Percentiles rank a stretch among this genome's conserved stretches.
Conservation (phyloP, 257 asterid genomes). For the Eucommia ulmoides region DNA sequence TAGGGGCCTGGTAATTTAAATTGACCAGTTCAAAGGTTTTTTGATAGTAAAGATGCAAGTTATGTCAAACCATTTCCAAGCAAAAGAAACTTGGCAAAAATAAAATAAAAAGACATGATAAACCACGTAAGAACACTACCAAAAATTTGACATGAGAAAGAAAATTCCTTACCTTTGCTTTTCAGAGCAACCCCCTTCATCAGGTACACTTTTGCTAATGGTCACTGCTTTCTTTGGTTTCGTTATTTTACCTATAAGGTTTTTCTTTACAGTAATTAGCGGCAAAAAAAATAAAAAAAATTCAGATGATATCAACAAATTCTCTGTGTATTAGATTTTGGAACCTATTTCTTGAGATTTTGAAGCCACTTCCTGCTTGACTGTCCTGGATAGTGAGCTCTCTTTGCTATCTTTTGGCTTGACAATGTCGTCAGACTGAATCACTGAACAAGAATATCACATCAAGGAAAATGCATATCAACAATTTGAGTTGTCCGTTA, state of each 20-base stretch:
- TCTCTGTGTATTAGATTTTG: constrained; percentile 9
- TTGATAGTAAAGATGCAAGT: no score
- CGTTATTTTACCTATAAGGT: constrained; percentile 21
- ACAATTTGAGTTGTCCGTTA: neutral
- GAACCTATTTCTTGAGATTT: constrained; percentile 36
- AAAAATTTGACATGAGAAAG: constrained; percentile 4
- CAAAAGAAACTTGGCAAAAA: no score
- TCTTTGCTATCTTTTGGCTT: constrained; percentile 21
- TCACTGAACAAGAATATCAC: constrained; percentile 11
- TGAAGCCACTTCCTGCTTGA: constrained; percentile 28
- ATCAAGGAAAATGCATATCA: neutral
- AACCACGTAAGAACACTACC: constrained; percentile 5
- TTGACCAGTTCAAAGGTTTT: no score
- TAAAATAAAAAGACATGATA: neutral
- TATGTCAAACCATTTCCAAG: no score
- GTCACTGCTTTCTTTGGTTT: constrained; percentile 18
- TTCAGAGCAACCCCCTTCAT: constrained; percentile 32
- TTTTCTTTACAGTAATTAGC: constrained; percentile 1
- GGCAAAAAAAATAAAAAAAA: constrained; percentile 1
- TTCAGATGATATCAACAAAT: neutral
- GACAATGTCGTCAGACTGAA: constrained; percentile 28
- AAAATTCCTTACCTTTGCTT: constrained; percentile 54
- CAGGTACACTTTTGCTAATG: constrained; percentile 21
- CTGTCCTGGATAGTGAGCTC: constrained; percentile 14
- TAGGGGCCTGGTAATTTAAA: no score